These are phyloP conservation scores for Vicia faba DNA, from an alignment of 306 rosid species.

Conservation along the genomic window DNA sequence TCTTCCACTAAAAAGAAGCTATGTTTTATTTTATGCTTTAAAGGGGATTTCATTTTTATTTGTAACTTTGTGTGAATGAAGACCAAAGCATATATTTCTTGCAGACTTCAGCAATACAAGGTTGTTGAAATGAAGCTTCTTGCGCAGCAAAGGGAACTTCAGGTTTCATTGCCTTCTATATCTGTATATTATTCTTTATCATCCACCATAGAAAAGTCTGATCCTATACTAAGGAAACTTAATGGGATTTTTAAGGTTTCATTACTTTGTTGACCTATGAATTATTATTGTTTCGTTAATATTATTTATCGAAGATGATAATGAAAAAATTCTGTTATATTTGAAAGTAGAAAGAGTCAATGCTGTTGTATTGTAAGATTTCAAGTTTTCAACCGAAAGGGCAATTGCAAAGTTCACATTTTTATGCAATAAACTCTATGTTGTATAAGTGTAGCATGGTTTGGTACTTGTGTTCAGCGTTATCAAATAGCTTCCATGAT, in stretches of 20 bases:
- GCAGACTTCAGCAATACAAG: constrained; percentile 97
- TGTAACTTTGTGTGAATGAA: constrained; percentile 3
- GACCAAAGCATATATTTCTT: constrained; percentile 20
- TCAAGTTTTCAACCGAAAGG: background rate
- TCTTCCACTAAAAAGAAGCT: too few species aligned
- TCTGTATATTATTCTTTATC: constrained; percentile 2
- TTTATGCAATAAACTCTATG: background rate
- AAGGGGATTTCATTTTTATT: background rate
- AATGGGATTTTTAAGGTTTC: constrained; percentile 85
- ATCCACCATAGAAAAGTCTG: background rate
- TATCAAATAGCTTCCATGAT: too few species aligned
- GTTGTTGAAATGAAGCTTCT: constrained; percentile 97
- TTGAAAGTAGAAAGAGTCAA: constrained; percentile 29
- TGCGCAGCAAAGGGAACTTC: constrained; percentile 96
- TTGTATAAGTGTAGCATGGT: too few species aligned
- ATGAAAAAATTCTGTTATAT: background rate
- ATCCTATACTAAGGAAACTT: constrained; percentile 32
- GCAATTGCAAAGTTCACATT: constrained; percentile 5
- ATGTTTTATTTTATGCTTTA: background rate
- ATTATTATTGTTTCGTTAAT: constrained; percentile 11
- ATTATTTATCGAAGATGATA: constrained; percentile 2
- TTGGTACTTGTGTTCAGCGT: too few species aligned
- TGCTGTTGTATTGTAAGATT: background rate
- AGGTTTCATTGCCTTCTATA: constrained; percentile 48
- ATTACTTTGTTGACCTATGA: constrained; percentile 5